Base-by-base conservation (phyloP, 768 basidiomycete species). In the Trametes cingulata region DNA sequence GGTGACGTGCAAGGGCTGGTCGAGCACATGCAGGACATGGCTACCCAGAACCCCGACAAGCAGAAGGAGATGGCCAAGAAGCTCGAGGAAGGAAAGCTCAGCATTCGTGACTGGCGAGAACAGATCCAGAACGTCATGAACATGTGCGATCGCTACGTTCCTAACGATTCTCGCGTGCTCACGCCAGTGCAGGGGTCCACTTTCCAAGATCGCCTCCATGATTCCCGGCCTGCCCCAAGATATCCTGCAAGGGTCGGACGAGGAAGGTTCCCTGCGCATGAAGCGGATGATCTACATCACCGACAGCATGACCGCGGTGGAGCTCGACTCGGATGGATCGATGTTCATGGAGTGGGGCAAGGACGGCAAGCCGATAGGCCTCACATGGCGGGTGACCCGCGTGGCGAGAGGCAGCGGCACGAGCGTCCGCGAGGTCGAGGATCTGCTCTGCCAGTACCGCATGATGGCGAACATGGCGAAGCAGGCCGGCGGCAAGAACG, bases 401-500 rank as follows among this genome's bases (percentile, higher is more conserved):
- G 93, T 99, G 20, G 97, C 97, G 2, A 82, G 85, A 61, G 97
- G 97, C 43, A 93, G 91, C 67, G 97, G 97, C 33, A 97, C 95
- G 50, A 91, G 86, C 66, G 92, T 99, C 25, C 82, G 93, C 61
- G 97, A 99, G 77, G 96, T 99, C n/a, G 97, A 99, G 73, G 96
- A 99, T 70, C 73, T 98, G 57, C 77, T 99, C 46, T 93, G 93
- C 68, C 97, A 99, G 75, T 97, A 98, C 68, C 85, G 93, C 46
- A 95, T 98, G 91, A 97, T 99, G 93, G 88, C 94, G 54, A 95
- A 93, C 69, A 95, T 99, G 91, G 97, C 96, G 35, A 97, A 95
- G 79, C 90, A 94, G 71, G 95, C 94, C 6, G 97, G 97, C 49
- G 95, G 95, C 41, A 97, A 97, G 83, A 93, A 95, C 63, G 95